Percentiles rank a stretch among this genome's conserved stretches.
These are phyloP conservation scores for Pyronema omphalodes DNA, from an alignment of 495 filamentous ascomycete species.

Conservation along the genomic window DNA sequence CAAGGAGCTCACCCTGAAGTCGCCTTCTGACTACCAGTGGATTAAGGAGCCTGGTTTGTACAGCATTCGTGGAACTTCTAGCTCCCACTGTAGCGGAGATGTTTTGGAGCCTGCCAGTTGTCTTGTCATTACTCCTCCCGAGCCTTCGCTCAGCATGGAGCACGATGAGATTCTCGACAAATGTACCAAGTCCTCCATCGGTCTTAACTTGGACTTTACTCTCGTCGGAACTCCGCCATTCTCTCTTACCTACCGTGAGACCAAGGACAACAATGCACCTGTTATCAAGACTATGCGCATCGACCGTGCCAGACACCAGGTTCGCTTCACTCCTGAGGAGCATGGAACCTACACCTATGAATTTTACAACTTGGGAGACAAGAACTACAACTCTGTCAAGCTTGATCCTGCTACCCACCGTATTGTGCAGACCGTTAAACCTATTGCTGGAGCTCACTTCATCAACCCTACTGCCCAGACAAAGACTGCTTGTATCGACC, in stretches of 20 bases:
- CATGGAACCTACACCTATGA: constrained; percentile 76
- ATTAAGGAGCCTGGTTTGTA: constrained; percentile 74
- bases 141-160: constrained; percentile 55
- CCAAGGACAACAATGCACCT: constrained; percentile 36
- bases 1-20: constrained; percentile 36
- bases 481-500: constrained; percentile 57
- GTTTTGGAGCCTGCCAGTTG: constrained; percentile 83
- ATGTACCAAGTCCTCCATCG: constrained; percentile 83
- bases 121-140: constrained; percentile 70
- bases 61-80: constrained; percentile 55
- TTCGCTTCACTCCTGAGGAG: constrained; percentile 62
- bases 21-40: constrained; percentile 29
- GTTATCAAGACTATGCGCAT: constrained; percentile 35
- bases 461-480: constrained; percentile 28
- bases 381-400: constrained; percentile 48
- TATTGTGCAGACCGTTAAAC: constrained; percentile 84
- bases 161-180: constrained; percentile 75
- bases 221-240: constrained; percentile 84
- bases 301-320: constrained; percentile 50
- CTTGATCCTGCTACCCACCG: constrained; percentile 33
- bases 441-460: constrained; percentile 65
- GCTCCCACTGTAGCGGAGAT: constrained; percentile 67
- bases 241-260: constrained; percentile 49
- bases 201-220: constrained; percentile 69
- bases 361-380: constrained; percentile 62